These are phyloP conservation scores for Saccharomyces hybrid DNA, from an alignment of 1,139 yeast genomes.

Conservation along the genomic window DNA sequence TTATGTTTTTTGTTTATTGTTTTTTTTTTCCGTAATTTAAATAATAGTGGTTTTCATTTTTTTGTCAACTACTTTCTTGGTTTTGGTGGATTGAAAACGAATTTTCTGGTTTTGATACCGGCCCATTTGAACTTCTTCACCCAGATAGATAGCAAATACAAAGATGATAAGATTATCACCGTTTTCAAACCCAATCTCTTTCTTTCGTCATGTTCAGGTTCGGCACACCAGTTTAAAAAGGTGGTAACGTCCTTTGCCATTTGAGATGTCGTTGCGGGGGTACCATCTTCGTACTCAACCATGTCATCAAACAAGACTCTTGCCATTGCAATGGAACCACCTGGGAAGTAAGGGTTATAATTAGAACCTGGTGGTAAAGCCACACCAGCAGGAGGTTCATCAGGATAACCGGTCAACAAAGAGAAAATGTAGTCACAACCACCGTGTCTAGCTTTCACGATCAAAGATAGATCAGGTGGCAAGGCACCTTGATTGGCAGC, in stretches of 20 bases:
- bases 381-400: conserved; percentile 97
- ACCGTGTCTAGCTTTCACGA: conserved; percentile 99
- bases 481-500: conserved; percentile 99
- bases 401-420: conserved; percentile 96
- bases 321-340: conserved; percentile 98
- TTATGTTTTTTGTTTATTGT: neutral
- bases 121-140: conserved; percentile 98
- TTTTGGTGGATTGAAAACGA: conserved; percentile 86
- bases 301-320: conserved; percentile 94
- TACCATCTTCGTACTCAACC: conserved; percentile 98
- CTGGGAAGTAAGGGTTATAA: conserved; percentile 99
- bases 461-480: conserved; percentile 96
- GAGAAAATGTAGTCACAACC: conserved; percentile 93
- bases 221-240: conserved; percentile 97
- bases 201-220: conserved; percentile 98
- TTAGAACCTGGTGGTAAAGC: conserved; percentile 84
- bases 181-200: conserved; percentile 96
- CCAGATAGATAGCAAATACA: conserved; percentile 80
- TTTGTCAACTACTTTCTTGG: conserved; percentile 5
- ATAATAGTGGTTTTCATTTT: neutral
- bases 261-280: conserved; percentile 96
- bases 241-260: conserved; percentile 98
- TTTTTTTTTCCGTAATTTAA: neutral
- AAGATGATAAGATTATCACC: conserved; percentile 64
- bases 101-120: conserved; percentile 90